A percentile compares a stretch with the other conserved stretches of the same genome.
Evolutionary conservation across 768 basidiomycete genomes (phyloP).

Genomic region (Lyophyllum semitale): DNA sequence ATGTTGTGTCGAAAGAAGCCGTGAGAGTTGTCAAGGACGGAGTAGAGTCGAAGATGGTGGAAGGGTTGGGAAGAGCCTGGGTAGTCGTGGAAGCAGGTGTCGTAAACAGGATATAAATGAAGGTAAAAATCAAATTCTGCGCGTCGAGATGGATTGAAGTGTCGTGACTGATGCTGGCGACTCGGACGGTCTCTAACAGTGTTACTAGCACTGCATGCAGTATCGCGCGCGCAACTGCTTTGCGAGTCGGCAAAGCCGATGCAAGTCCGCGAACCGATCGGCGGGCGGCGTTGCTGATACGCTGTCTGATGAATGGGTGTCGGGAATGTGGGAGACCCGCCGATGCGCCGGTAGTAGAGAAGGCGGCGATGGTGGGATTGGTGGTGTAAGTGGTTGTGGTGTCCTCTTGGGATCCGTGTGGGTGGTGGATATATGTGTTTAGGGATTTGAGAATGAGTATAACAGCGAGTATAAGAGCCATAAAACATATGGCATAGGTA

Average conservation of each 20-base stretch:
- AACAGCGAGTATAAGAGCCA: background rate
- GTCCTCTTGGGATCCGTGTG: background rate
- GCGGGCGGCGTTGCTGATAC: background rate
- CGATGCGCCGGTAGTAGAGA: background rate
- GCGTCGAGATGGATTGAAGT: background rate
- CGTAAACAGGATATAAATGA: slow-evolving; percentile 1
- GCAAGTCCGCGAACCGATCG: background rate
- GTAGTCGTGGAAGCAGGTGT: background rate
- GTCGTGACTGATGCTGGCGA: background rate
- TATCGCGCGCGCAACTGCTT: background rate
- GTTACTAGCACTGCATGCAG: background rate
- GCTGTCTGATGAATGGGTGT: background rate
- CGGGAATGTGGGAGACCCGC: too few species aligned
- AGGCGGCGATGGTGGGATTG: background rate
- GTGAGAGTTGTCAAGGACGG: background rate
- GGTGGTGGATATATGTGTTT: background rate
- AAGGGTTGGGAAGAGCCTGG: too few species aligned
- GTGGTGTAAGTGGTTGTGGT: background rate
- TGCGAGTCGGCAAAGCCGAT: background rate
- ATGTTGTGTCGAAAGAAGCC: background rate
- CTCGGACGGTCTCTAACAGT: background rate
- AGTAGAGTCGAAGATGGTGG: background rate
- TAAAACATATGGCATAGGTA: background rate
- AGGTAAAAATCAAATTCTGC: background rate
- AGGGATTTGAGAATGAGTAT: background rate